phyloP scores from a whole-genome alignment of 2,329 filamentous ascomycete genomes.

The Alternaria brassicae region DNA sequence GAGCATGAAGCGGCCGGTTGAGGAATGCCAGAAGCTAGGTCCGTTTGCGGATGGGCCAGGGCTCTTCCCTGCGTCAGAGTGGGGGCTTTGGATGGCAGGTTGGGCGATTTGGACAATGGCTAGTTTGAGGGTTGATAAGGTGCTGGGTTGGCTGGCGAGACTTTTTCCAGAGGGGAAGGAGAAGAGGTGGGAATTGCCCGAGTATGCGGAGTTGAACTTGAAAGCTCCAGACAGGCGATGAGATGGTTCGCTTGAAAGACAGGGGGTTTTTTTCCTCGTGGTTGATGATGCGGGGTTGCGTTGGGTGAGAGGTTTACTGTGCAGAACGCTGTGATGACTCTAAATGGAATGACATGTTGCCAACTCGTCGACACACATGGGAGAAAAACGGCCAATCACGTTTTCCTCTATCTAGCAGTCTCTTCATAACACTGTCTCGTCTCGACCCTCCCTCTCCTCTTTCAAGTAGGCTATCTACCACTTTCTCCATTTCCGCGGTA shows the following conservation, averaged over 20 bases:
- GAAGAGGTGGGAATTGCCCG: constrained; percentile 3
- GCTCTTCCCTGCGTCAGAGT: neutral
- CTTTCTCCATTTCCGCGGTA: too few species aligned
- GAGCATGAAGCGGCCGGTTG: constrained; percentile 24
- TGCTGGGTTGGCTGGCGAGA: neutral
- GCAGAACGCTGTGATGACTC: neutral
- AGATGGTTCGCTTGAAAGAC: neutral
- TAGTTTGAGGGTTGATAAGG: neutral
- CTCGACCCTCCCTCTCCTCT: too few species aligned
- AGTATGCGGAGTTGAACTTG: constrained; percentile 23
- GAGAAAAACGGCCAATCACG: neutral
- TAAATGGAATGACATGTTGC: too few species aligned
- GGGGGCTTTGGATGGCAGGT: neutral
- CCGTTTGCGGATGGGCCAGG: neutral
- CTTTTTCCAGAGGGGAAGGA: neutral
- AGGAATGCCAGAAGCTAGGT: constrained; percentile 28
- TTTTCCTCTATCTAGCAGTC: neutral
- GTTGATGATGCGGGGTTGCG: neutral
- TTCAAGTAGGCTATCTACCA: too few species aligned
- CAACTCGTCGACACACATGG: neutral
- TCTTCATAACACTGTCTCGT: too few species aligned
- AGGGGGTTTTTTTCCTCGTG: neutral
- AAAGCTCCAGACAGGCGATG: neutral
- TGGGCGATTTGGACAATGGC: neutral
- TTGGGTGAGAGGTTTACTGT: neutral